These are phyloP conservation scores for Fusarium virguliforme DNA, from an alignment of 2,329 filamentous ascomycete species.

Conservation along the genomic window DNA sequence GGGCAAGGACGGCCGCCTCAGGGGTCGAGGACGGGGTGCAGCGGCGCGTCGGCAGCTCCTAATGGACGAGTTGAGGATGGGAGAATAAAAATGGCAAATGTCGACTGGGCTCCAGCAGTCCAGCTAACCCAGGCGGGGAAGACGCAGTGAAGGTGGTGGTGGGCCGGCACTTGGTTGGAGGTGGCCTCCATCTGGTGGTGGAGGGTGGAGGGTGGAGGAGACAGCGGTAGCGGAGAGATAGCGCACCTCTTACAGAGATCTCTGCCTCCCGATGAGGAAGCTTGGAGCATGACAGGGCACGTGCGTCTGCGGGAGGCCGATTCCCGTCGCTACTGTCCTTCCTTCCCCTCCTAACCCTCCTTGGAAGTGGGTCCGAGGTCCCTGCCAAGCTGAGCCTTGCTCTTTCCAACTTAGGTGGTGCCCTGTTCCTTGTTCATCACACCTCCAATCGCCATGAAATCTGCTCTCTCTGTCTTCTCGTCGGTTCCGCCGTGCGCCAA, in stretches of 20 bases:
- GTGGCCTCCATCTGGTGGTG: conserved; percentile 1
- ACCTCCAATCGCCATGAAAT: conserved; percentile 7
- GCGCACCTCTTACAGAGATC: conserved; percentile 29
- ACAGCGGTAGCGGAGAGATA: conserved; percentile 33
- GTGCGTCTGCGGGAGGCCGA: conserved; percentile 45
- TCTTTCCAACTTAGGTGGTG: conserved; percentile 1
- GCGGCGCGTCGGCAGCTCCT: neutral
- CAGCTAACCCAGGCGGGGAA: neutral
- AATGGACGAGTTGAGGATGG: conserved; percentile 6
- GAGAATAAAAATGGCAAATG: conserved; percentile 7
- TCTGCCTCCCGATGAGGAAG: conserved; percentile 39
- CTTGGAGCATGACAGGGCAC: conserved; percentile 41
- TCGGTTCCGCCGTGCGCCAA: conserved; percentile 16
- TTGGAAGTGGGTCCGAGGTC: conserved; percentile 14
- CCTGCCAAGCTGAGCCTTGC: conserved; percentile 38
- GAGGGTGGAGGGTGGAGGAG: conserved; percentile 10
- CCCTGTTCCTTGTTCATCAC: conserved; percentile 22
- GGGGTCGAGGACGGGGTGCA: neutral
- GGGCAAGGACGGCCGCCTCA: neutral
- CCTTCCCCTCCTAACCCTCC: neutral
- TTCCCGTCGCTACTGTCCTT: conserved; percentile 37
- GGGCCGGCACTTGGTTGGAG: conserved; percentile 2
- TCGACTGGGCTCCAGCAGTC: neutral
- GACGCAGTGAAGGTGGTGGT: neutral
- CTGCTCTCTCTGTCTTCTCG: conserved; percentile 9